Evolutionary conservation across 169 alveolate genomes (phyloP), one percentile per base, ranked within the genome.

Genomic region (Plasmodium billcollinsi): DNA sequence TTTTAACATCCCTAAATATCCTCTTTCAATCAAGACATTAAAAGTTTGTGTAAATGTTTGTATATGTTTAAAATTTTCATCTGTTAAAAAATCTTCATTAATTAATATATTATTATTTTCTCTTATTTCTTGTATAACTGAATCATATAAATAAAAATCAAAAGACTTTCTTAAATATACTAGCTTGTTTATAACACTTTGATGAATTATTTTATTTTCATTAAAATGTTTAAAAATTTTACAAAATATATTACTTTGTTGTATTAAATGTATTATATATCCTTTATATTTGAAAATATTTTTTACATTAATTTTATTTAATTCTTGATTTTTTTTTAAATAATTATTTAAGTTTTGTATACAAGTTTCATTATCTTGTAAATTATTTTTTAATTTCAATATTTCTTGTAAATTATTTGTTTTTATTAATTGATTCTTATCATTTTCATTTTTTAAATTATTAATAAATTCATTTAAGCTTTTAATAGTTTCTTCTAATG

Each of bases 381-480:
- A 0, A 43, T 29, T 59, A n/a, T 58, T 56, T 47, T 83, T 83
- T 33, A 83, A 59, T 26, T 70, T 26, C 11, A 50, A 3, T 8
- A 83, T 83, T 39, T 83, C 49, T 20, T 56, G 69, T n/a, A 69
- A 2, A 24, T 70, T 67, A 52, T 58, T 83, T 2, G 45, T 54
- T 52, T 50, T 70, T 0, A 83, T 83, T 29, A 69, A 9, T 70
- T 70, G 75, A 33, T 71, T 70, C 2, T 83, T 61, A 9, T 67
- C 29, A 83, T 83, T 69, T 70, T 69, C 66, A n/a, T 58, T 59
- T 33, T 83, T 83, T 12, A 83, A 33, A 21, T 70, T 83, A 14
- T 67, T 29, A 11, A 83, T 71, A 50, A 71, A 69, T 24, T 39
- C 15, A 49, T 83, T 83, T 33, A 69, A 49, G 8, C 66, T 70